Base-by-base conservation (phyloP, 2,329 filamentous ascomycete genomes). In the Fusarium nygamai region DNA sequence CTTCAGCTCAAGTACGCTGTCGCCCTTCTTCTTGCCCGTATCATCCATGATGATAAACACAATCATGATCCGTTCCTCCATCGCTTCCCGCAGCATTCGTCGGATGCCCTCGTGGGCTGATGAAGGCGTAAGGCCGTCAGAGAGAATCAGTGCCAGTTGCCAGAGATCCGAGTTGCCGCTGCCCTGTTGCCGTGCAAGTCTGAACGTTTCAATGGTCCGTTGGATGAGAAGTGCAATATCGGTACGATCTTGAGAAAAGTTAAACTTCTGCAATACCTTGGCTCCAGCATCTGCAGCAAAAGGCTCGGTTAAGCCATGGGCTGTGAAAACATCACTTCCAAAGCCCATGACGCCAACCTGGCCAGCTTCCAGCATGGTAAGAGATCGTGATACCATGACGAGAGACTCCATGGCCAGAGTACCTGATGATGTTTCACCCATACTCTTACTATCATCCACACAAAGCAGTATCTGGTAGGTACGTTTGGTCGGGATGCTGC, bases 391-490 rank as follows among this genome's bases (percentile, higher is more conserved):
- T 16, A 99, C 93, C 83, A 99, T 93, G 36, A 97, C 95, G 7
- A 99, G 90, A 0, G 96, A 98, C 80, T 98, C 95, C 81, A 99
- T 94, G 0, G 96, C 96, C 8, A 99, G 89, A 24, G 90, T 88
- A 47, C 93, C 93, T 16, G 93, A 93, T 31, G 89, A 91, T 4
- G 87, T 87, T 80, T 98, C 95, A 22, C 93, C 92, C 96, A 99
- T 99, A 69, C 92, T 95, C 82, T 93, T 94, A 78, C 93, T 96
- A 85, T 99, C 96, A 82, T 99, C 96, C 43, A 99, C 94, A 44
- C 96, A 97, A 57, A 99, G 92, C 86, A 99, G 91, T 82, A 99
- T 97, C 83, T 99, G 97, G 84, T 99, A 99, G 65, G 92, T 93
- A 46, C 97, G 93, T 84, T 98, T 98, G 43, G 92, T 96, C 3